Base-by-base conservation (phyloP, 1,139 yeast species). In the Casaregolazyma lundiana region DNA sequence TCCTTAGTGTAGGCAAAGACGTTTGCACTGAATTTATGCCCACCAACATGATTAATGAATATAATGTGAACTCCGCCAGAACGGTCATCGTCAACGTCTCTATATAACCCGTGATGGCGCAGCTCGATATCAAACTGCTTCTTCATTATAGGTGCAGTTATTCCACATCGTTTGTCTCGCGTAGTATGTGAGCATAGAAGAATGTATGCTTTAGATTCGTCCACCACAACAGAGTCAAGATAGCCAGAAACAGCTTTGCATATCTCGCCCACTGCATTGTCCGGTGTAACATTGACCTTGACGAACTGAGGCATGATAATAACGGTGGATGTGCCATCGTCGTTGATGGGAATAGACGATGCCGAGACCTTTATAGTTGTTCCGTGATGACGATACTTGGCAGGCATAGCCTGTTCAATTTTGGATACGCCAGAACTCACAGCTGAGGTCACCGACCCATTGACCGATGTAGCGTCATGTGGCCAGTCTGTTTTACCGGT, bases 11-110 rank as follows among this genome's bases (percentile, higher is more conserved):
- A 89, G 21, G 90, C 76, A 46, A 88, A 73, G 2, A 87, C 85
- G 65, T 92, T 92, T 2, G 97, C 97, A 1, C 92, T 86, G 64
- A 72, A 92, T 56, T 92, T 92, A 66, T 92, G 98, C 2, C 97
- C 97, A 2, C 98, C 98, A 24, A 92, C 84, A 64, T 92, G 98
- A 60, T 86, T 88, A 18, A 85, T 75, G 57, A 66, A 88, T 2
- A 75, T 71, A 2, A 89, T 87, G 9, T 71, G 68, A 1, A 84
- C 85, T 2, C 97, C 97, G 34, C 75, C 81, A 0, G 87, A 80
- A 44, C 90, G 72, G 41, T 71, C 73, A 45, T 65, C 69, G 45
- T 65, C 69, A 4, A 87, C 82, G 63, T 90, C 97, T 57, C 97
- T 74, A 56, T 78, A 78, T 20, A 84, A 67, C 2, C 81, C 92